phyloP scores from a whole-genome alignment of 805 yeast species.

The Zygosaccharomyces kombuchaensis region DNA sequence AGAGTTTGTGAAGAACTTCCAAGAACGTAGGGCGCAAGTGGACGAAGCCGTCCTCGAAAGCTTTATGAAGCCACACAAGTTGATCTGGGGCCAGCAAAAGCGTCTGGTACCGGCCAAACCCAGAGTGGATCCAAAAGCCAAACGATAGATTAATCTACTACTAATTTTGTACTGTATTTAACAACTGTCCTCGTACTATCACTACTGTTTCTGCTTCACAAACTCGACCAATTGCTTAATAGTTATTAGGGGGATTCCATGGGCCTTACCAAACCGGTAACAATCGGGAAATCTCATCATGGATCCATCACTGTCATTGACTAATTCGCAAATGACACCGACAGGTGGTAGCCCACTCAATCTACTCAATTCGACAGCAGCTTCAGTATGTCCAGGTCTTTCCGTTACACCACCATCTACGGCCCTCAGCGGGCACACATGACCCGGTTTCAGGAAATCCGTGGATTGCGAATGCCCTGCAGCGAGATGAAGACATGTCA shows the following conservation, averaged over 20 bases:
- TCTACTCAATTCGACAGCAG: conserved; percentile 81
- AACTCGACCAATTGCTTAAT: conserved; percentile 50
- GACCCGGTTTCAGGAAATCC: conserved; percentile 90
- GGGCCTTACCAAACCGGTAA: conserved; percentile 56
- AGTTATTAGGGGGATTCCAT: conserved; percentile 65
- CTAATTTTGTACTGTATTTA: neutral
- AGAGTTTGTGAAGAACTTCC: conserved; percentile 75
- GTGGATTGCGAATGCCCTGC: conserved; percentile 44
- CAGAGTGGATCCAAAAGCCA: conserved; percentile 41
- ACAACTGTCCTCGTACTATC: neutral
- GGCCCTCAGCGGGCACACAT: conserved; percentile 88
- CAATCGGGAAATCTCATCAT: conserved; percentile 96
- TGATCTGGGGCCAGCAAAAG: conserved; percentile 68
- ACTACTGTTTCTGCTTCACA: conserved; percentile 1
- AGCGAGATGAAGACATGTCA: conserved; percentile 73
- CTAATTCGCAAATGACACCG: conserved; percentile 90
- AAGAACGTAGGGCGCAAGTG: conserved; percentile 65
- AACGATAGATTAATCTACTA: conserved; percentile 5
- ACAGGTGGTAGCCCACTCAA: conserved; percentile 79
- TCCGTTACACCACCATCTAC: conserved; percentile 72
- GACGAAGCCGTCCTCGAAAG: conserved; percentile 55
- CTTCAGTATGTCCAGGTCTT: conserved; percentile 97
- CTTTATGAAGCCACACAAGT: conserved; percentile 82
- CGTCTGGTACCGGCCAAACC: conserved; percentile 68
- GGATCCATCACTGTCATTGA: conserved; percentile 85